Percentiles rank a stretch among this genome's conserved stretches.
Conservation (phyloP, 768 basidiomycete species). For the Clathrus columnatus region DNA sequence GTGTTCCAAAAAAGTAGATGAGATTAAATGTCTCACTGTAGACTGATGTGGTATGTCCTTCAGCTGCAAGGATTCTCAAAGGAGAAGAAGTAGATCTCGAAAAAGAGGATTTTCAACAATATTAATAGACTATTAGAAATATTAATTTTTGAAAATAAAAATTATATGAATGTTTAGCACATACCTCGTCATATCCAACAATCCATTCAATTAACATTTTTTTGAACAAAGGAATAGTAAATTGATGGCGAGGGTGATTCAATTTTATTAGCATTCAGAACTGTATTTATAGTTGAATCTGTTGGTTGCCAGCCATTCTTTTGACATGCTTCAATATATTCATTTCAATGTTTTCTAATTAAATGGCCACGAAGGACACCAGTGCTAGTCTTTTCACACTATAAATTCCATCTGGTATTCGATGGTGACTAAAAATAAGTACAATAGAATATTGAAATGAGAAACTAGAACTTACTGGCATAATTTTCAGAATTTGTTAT, state of each 20-base stretch:
- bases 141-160: background rate
- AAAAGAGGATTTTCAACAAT: conserved; percentile 29
- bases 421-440: background rate
- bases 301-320: background rate
- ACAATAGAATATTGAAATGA: background rate
- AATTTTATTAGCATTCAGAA: background rate
- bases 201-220: background rate
- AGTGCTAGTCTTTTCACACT: background rate
- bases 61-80: conserved; percentile 21
- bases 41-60: conserved; percentile 29
- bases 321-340: background rate
- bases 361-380: background rate
- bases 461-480: background rate
- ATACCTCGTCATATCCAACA: background rate
- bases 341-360: background rate
- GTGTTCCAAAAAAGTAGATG: conserved; percentile 18
- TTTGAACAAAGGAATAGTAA: background rate
- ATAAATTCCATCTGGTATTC: too few species aligned
- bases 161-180: background rate
- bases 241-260: background rate
- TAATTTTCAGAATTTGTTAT: background rate
- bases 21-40: conserved; percentile 21
- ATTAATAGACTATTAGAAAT: conserved; percentile 25
- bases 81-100: conserved; percentile 23
- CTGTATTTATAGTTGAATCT: background rate